Evolutionary conservation across 257 asterid genomes (phyloP), one percentile per base, ranked within the genome.

Genomic region (Solanum ossicruentum): DNA sequence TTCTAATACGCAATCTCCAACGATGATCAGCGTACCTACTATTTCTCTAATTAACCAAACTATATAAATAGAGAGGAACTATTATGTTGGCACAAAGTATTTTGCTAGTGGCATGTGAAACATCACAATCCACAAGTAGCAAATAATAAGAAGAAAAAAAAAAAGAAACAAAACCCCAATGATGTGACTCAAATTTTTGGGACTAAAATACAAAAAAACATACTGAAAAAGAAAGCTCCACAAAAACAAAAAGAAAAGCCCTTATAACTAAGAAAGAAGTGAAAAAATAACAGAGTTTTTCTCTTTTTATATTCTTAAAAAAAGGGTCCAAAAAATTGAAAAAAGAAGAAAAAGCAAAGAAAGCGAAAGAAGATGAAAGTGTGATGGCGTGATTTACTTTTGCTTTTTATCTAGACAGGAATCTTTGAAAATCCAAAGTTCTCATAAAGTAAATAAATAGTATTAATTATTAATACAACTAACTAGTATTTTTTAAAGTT

Each of bases 401-500:
- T 87, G 91, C 93, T 90, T 91, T 92, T 85, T 85, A 54, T 73
- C 85, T 85, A 58, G 92, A 89, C 92, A 85, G 88, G 95, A 92
- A 92, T 90, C 91, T 92, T 89, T 88, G 88, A 87, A 89, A 85
- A 87, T 86, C 86, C 61, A 85, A 88, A 84, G 49, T 78, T 87
- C 85, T 88, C 54, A 83, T 49, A 87, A 86, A 61, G 57, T 84
- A 77, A 57, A 67, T 71, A 75, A 28, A 72, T 84, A 32, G 36
- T 32, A 84, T 26, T 28, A 72, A 1, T 65, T 13, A 70, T 39
- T 41, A 70, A 70, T 41, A 5, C 21, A 60, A 9, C 8, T 60
- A 10, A 60, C 15, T n/a, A n/a, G 32, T n/a, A n/a, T 60, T 60
- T 58, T 12, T 13, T 58, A 6, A 10, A 36, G 41, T 36, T 58